Percentiles rank a stretch among this genome's conserved stretches.
Conservation (phyloP, 2,329 filamentous ascomycete species). For the Penicillium sumatraense region DNA sequence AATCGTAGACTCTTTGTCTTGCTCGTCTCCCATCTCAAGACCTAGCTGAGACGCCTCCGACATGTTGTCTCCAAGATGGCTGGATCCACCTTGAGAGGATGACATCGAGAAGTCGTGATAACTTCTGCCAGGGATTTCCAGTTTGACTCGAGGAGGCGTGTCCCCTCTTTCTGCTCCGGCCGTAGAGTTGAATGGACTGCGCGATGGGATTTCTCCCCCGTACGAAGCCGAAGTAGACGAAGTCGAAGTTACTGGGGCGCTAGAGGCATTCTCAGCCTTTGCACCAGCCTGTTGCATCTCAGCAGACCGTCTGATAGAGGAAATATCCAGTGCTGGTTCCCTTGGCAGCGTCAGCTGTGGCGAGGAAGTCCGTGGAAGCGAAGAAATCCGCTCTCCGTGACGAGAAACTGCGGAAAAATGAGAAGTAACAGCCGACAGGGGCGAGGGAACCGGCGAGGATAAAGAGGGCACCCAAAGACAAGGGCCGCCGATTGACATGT, state of each 20-base stretch:
- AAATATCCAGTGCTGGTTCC: slow-evolving; percentile 23
- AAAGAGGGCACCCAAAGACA: slow-evolving; percentile 41
- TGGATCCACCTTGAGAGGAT: slow-evolving; percentile 20
- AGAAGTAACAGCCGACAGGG: slow-evolving; percentile 34
- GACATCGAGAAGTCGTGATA: slow-evolving; percentile 20
- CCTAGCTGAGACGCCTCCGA: slow-evolving; percentile 15
- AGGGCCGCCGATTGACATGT: slow-evolving; percentile 43
- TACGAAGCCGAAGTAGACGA: slow-evolving; percentile 19
- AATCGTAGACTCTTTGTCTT: slow-evolving; percentile 25
- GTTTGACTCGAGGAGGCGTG: slow-evolving; percentile 28
- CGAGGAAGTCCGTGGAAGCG: slow-evolving; percentile 24
- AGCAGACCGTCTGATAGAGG: slow-evolving; percentile 18
- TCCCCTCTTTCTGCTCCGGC: slow-evolving; percentile 21
- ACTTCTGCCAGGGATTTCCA: slow-evolving; percentile 31
- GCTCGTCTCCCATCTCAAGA: slow-evolving; percentile 20
- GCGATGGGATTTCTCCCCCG: slow-evolving; percentile 25
- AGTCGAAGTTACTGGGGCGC: slow-evolving; percentile 15
- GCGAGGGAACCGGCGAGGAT: slow-evolving; percentile 35
- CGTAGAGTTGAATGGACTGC: slow-evolving; percentile 17
- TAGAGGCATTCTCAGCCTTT: slow-evolving; percentile 37
- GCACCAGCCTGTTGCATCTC: slow-evolving; percentile 32
- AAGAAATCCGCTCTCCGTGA: slow-evolving; percentile 30
- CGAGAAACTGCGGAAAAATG: slow-evolving; percentile 32
- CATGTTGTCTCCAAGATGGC: slow-evolving; percentile 17
- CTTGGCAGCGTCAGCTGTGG: slow-evolving; percentile 26